phyloP scores from a whole-genome alignment of 2,329 filamentous ascomycete genomes.

The Penicillium sp. region DNA sequence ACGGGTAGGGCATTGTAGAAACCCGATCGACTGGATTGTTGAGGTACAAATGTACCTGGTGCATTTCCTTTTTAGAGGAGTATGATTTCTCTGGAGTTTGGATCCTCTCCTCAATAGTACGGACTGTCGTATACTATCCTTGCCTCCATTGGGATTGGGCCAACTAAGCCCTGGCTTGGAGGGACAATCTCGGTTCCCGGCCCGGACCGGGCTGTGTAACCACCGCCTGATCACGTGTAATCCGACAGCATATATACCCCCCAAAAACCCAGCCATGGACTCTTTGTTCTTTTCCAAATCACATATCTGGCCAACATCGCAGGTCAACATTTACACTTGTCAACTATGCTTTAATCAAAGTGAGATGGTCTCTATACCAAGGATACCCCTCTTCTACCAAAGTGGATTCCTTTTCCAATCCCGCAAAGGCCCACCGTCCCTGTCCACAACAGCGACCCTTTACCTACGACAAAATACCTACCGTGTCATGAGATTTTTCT shows the following conservation, averaged over 20 bases:
- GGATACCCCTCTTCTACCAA: not conserved
- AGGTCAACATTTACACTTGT: too few relatives aligned
- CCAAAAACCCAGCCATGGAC: not conserved
- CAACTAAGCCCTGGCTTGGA: too few relatives aligned
- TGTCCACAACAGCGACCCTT: not conserved
- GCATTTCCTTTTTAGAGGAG: not conserved
- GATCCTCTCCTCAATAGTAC: not conserved
- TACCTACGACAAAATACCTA: too few relatives aligned
- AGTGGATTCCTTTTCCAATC: not conserved
- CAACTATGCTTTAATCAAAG: not conserved
- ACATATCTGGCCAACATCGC: too few relatives aligned
- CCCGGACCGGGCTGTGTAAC: not conserved
- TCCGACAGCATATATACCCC: not conserved
- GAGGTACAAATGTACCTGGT: too few relatives aligned
- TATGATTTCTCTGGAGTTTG: too few relatives aligned
- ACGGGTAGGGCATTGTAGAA: not conserved
- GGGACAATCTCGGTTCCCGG: too few relatives aligned
- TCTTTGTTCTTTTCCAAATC: too few relatives aligned
- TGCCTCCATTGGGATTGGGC: too few relatives aligned
- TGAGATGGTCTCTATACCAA: not conserved
- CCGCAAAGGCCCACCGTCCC: not conserved
- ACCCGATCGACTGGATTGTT: too few relatives aligned
- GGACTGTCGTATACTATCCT: not conserved
- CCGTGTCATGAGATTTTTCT: not conserved
- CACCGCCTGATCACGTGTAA: not conserved